Base-by-base conservation (phyloP, 139 green algal species). In the Picochlorum sp. region DNA sequence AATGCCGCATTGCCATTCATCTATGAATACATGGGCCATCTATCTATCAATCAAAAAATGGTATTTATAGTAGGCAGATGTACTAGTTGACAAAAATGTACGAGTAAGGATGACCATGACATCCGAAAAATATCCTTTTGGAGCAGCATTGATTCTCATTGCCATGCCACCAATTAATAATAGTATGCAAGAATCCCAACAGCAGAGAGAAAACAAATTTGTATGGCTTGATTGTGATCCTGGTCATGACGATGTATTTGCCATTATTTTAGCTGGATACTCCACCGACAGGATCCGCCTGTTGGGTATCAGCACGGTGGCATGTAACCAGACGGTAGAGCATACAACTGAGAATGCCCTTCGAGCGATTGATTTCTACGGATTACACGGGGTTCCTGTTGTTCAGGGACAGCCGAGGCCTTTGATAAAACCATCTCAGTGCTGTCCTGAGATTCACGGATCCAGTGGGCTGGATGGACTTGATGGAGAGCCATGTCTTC, bases 401-500 rank as follows among this genome's bases (percentile, higher is more conserved):
- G n/a, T 21, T 63, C 14, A 45, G 24, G 92, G 92, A 13, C 75
- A 85, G 11, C 51, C 63, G 9, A 82, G 65, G 49, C 91, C 92
- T 0, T 70, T 98, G 34, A 60, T 98, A 62, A 69, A 88, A 15
- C 37, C 64, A 0, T 68, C 79, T 1, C 38, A 86, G 50, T 56
- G 81, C 2, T 98, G 91, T 65, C 76, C 90, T 20, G 89, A 97
- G 64, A 97, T 98, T 16, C 93, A 98, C 59, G 93, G 93, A 2
- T 76, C 91, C 5, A 82, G 67, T 7, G 93, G 92, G 5, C 66
- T 95, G 20, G 78, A 82, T 59, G 66, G 63, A 5, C 67, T 71
- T 0, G 18, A 69, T 21, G 76, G 71, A 14, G 49, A 37, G 6
- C 34, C 34, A 14, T 41, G 34, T 13, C 57, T 62, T 3, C 47